Conservation (phyloP, 2,329 filamentous ascomycete genomes). For the Epichloe brachyelytri region DNA sequence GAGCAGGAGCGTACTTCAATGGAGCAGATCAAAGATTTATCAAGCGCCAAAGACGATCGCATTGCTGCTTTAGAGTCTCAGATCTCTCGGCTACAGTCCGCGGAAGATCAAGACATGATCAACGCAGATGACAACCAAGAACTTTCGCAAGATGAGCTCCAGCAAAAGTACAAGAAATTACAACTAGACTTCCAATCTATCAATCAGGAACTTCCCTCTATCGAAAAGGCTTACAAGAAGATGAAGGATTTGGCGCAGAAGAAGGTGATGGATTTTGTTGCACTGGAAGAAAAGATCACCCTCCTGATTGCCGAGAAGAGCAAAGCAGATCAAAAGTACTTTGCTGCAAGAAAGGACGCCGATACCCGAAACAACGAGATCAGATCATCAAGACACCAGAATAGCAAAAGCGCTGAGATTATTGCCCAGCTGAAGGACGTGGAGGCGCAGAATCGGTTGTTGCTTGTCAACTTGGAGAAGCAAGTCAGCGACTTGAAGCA, state of each 20-base stretch:
- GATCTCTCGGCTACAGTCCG: constrained; percentile 52
- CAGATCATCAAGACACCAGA: constrained; percentile 65
- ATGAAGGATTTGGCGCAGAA: constrained; percentile 73
- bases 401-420: constrained; percentile 82
- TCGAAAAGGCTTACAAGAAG: constrained; percentile 85
- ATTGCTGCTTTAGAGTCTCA: constrained; percentile 76
- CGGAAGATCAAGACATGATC: constrained; percentile 32
- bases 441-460: constrained; percentile 60
- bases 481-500: constrained; percentile 75
- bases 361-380: constrained; percentile 76
- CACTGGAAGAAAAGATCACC: constrained; percentile 65
- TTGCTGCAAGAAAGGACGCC: constrained; percentile 87
- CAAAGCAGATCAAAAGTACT: constrained; percentile 97
- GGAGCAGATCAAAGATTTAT: constrained; percentile 67
- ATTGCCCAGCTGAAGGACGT: constrained; percentile 87
- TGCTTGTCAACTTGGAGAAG: constrained; percentile 80
- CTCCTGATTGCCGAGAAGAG: constrained; percentile 75
- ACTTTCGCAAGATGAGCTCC: constrained; percentile 57
- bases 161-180: constrained; percentile 58
- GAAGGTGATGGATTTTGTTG: constrained; percentile 67
- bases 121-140: constrained; percentile 37
- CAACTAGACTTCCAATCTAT: constrained; percentile 73
- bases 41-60: constrained; percentile 64
- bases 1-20: constrained; percentile 60
- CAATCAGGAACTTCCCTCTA: constrained; percentile 74